Evolutionary conservation across 306 rosid species (phyloP), one percentile per base, ranked within the genome.

Genomic region (Trifolium pratense): DNA sequence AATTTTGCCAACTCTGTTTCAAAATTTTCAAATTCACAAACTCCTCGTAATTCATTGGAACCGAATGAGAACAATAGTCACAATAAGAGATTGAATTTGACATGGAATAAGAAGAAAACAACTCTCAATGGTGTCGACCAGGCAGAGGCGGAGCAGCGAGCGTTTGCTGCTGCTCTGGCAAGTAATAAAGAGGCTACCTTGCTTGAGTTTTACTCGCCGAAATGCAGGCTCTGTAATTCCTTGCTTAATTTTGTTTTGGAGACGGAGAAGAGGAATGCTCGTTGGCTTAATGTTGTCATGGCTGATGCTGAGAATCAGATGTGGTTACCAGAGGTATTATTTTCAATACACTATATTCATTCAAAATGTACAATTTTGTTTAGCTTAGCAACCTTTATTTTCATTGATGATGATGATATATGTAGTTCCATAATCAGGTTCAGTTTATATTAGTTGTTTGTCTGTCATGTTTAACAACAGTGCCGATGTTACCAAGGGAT

Each of bases 261-360:
- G 78, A 75, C 86, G 26, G 96, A 91, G 75, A 46, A 81, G 53
- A 79, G 96, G 71, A 91, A 93, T 65, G 77, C 82, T 71, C 81
- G 85, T 7, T 88, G 98, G 98, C 90, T 91, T 63, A 87, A 68
- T 81, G 70, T 93, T 71, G 96, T 91, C 16, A 86, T 91, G 98
- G 98, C 92, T 9, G 97, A 93, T 75, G 96, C 97, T 18, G 98
- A 93, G 86, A 93, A 91, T 67, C 81, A 87, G 14, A 89, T 84
- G 65, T 93, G 98, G 98, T 82, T 93, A 2, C 97, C 98, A 2
- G 83, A 84, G 85, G 87, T 84, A 66, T 64, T 45, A 5, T 31
- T 71, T 58, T 76, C 34, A 23, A 29, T 1, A 29, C 17, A 42
- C 9, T 32, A 5, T 70, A 12, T 79, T 66, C 21, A 65, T 72